phyloP scores from a whole-genome alignment of 2,329 filamentous ascomycete species.

The Alternaria dauci region DNA sequence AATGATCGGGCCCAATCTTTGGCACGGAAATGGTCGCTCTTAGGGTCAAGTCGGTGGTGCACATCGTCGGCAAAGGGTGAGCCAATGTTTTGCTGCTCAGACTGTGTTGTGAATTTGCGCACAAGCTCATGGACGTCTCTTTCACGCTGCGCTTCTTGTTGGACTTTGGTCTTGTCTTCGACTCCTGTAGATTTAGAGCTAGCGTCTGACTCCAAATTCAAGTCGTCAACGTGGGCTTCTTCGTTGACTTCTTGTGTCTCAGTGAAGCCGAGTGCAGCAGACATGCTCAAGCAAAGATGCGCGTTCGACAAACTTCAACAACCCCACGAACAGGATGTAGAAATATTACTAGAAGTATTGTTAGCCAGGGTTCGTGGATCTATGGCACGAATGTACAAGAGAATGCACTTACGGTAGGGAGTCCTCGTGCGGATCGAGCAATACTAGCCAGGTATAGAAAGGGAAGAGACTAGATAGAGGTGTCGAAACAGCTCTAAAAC shows the following conservation, averaged over 20 bases:
- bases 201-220: conserved; percentile 13
- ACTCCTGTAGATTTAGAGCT: conserved; percentile 14
- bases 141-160: conserved; percentile 22
- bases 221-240: background rate
- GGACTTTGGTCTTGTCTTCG: background rate
- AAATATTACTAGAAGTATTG: background rate
- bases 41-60: conserved; percentile 53
- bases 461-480: background rate
- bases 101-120: conserved; percentile 42
- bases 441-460: background rate
- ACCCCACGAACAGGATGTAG: background rate
- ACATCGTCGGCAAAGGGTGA: conserved; percentile 46
- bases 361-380: background rate
- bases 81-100: conserved; percentile 44
- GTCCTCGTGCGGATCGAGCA: background rate
- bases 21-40: conserved; percentile 53
- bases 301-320: background rate
- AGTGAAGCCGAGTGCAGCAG: background rate
- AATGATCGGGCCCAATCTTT: conserved; percentile 57
- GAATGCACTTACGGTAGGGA: background rate
- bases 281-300: conserved; percentile 8
- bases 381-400: background rate
- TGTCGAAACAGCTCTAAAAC: background rate
- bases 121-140: conserved; percentile 45
- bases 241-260: background rate